These are phyloP conservation scores for Pseudogymnoascus sp. DNA, from an alignment of 2,329 filamentous ascomycete species.

Conservation along the genomic window DNA sequence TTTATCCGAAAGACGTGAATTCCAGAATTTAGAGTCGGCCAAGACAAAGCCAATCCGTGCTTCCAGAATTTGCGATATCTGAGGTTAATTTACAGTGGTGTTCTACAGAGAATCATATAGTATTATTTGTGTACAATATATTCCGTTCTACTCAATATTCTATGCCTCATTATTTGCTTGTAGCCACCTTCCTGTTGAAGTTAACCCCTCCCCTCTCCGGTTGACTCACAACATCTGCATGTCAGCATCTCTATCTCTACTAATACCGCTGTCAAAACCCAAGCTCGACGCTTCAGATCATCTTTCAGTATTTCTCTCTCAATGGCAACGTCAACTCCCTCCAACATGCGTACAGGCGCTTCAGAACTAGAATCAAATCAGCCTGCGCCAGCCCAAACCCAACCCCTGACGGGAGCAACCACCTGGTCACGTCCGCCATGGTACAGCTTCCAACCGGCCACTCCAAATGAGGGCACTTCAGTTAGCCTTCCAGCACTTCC, in stretches of 20 bases:
- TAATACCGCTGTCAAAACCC: background rate
- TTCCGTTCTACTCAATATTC: background rate
- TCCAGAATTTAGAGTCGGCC: background rate
- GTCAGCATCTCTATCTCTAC: background rate
- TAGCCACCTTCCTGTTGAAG: constrained; percentile 1
- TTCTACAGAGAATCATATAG: background rate
- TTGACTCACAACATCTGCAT: background rate
- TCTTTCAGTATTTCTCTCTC: background rate
- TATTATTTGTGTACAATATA: background rate
- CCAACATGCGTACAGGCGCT: background rate
- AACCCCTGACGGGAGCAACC: background rate
- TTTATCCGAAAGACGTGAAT: background rate
- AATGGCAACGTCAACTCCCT: background rate
- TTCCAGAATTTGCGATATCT: background rate
- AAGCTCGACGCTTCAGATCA: background rate
- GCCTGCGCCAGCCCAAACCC: background rate
- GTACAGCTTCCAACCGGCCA: background rate
- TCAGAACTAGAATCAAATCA: background rate
- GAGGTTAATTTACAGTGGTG: background rate
- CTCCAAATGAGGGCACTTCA: background rate
- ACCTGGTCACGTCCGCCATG: background rate
- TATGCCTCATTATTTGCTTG: background rate
- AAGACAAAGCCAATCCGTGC: background rate
- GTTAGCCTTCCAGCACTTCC: background rate
- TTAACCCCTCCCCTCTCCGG: background rate